These are phyloP conservation scores for Rostrohypoxylon terebratum DNA, from an alignment of 495 filamentous ascomycete genomes.

Conservation along the genomic window DNA sequence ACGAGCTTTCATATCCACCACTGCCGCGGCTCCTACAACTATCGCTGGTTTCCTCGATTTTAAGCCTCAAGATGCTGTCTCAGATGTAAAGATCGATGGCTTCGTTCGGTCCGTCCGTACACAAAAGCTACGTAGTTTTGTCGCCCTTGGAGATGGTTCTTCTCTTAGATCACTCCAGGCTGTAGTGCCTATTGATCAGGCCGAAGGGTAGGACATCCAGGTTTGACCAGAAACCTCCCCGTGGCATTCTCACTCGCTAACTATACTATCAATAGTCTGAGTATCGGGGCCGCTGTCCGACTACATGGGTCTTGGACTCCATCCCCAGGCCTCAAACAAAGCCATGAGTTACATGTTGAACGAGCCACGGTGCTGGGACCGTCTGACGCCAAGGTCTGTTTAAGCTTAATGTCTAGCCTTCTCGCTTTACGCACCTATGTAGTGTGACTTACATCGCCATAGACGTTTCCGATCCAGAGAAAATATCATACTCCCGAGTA, in stretches of 20 bases:
- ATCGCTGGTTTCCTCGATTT: constrained; percentile 46
- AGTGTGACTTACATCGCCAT: constrained; percentile 39
- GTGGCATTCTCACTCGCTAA: constrained; percentile 37
- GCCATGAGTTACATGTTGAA: constrained; percentile 80
- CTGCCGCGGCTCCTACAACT: constrained; percentile 36
- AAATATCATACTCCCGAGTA: constrained; percentile 93
- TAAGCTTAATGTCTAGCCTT: constrained; percentile 15
- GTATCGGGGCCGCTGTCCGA: constrained; percentile 81
- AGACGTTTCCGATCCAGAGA: constrained; percentile 93
- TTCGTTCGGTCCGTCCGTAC: constrained; percentile 86
- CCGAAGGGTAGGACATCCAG: constrained; percentile 74
- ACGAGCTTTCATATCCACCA: constrained; percentile 45
- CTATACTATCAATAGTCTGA: constrained; percentile 67
- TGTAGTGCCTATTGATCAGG: constrained; percentile 78
- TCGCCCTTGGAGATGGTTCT: constrained; percentile 88
- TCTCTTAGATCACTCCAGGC: constrained; percentile 83
- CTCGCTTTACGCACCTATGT: constrained; percentile 32
- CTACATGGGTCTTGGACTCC: constrained; percentile 83
- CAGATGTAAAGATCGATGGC: constrained; percentile 71
- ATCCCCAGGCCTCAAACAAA: constrained; percentile 77
- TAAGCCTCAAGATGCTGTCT: constrained; percentile 45
- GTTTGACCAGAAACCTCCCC: constrained; percentile 32
- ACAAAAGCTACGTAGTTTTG: constrained; percentile 86
- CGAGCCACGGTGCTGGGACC: constrained; percentile 76
- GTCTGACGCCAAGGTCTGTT: constrained; percentile 80